Evolutionary conservation across 192 early-diverging fungal genomes (phyloP).

Genomic region (Coemansia sp.): DNA sequence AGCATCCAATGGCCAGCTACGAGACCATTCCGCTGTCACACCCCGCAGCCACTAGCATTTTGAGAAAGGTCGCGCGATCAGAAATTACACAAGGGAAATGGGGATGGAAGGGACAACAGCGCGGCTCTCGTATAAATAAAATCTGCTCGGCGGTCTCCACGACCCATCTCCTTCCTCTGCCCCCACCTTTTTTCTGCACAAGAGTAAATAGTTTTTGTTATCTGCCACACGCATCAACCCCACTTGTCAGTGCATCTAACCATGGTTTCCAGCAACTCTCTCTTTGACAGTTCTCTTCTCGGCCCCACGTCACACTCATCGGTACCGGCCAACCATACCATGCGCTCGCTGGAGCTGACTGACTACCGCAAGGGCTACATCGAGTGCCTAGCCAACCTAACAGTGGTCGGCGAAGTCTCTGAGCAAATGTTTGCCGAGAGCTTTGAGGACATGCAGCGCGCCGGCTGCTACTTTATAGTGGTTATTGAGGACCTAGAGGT

Average conservation of each 20-base stretch:
- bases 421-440: slow-evolving; percentile 70
- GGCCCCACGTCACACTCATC: slow-evolving; percentile 56
- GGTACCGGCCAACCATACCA: slow-evolving; percentile 63
- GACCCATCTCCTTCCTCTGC: too few relatives aligned
- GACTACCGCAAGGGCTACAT: slow-evolving; percentile 78
- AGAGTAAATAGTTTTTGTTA: not conserved
- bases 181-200: too few relatives aligned
- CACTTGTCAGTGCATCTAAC: not conserved
- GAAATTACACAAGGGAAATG: too few relatives aligned
- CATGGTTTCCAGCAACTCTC: slow-evolving; percentile 40
- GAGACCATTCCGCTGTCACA: too few relatives aligned
- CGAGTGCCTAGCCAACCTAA: slow-evolving; percentile 70
- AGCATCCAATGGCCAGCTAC: too few relatives aligned
- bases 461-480: slow-evolving; percentile 67
- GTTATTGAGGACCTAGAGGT: slow-evolving; percentile 67
- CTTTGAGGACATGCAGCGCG: slow-evolving; percentile 70
- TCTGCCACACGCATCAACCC: not conserved
- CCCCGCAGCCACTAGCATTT: too few relatives aligned
- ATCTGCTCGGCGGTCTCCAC: not conserved
- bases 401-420: slow-evolving; percentile 69
- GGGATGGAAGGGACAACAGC: too few relatives aligned
- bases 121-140: not conserved
- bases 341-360: slow-evolving; percentile 69
- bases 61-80: too few relatives aligned
- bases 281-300: slow-evolving; percentile 57